phyloP scores from a whole-genome alignment of 306 rosid species.

The Vachellia pachyceras region DNA sequence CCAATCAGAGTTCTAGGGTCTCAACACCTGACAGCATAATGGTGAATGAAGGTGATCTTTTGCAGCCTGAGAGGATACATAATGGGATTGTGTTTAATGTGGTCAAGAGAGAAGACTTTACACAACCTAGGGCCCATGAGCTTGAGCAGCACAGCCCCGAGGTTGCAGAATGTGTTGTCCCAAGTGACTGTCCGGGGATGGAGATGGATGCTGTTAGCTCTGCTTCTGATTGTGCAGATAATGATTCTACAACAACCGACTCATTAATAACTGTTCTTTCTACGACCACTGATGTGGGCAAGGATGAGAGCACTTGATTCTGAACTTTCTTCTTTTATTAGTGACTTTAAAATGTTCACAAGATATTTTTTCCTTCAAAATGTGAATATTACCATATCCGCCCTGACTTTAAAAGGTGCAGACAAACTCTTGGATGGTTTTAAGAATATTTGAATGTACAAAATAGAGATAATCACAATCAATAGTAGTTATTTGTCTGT shows the following conservation, averaged over 20 bases:
- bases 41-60: constrained; percentile 90
- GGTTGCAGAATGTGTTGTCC: constrained; percentile 69
- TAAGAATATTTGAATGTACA: background rate
- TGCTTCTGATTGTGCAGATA: constrained; percentile 63
- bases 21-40: constrained; percentile 65
- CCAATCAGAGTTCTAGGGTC: constrained; percentile 59
- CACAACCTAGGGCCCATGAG: constrained; percentile 60
- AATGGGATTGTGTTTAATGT: constrained; percentile 87
- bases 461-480: background rate
- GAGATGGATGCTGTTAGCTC: constrained; percentile 73
- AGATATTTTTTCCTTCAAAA: background rate
- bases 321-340: background rate
- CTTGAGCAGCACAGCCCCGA: constrained; percentile 53
- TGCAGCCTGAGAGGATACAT: constrained; percentile 87
- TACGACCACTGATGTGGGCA: constrained; percentile 25
- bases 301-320: constrained; percentile 34
- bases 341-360: background rate
- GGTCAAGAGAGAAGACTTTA: constrained; percentile 80
- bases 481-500: background rate
- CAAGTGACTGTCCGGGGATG: constrained; percentile 68
- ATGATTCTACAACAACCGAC: constrained; percentile 36
- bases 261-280: constrained; percentile 37
- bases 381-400: constrained; percentile 28
- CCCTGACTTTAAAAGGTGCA: background rate
- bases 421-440: background rate